Percentiles rank a stretch among this genome's conserved stretches.
phyloP scores from a whole-genome alignment of 2,329 filamentous ascomycete genomes.

The Lasiodiplodia gonubiensis region DNA sequence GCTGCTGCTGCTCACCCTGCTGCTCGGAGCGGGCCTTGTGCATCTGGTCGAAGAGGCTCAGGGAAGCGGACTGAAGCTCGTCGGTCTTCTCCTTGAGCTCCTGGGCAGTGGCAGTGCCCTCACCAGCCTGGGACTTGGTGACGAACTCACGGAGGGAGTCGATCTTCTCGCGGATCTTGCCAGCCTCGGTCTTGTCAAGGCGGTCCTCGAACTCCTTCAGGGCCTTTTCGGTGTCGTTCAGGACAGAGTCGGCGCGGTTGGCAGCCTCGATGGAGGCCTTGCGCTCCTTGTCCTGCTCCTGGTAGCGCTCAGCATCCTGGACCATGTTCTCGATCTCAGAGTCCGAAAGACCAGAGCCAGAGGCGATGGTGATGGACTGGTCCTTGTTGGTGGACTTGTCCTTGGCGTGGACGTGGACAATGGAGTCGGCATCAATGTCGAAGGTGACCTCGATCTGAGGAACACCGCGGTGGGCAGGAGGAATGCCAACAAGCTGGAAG shows the following conservation, averaged over 20 bases:
- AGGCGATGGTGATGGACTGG: slow-evolving; percentile 98
- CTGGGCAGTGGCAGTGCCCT: slow-evolving; percentile 81
- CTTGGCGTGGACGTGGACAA: slow-evolving; percentile 97
- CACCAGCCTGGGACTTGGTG: slow-evolving; percentile 91
- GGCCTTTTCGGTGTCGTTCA: slow-evolving; percentile 98
- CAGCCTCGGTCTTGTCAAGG: slow-evolving; percentile 95
- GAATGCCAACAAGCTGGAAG: slow-evolving; percentile 98
- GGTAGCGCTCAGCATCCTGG: slow-evolving; percentile 95
- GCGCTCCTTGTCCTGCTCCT: slow-evolving; percentile 93
- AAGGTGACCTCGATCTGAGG: slow-evolving; percentile 98
- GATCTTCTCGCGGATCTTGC: slow-evolving; percentile 94
- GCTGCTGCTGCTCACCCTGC: slow-evolving; percentile 44
- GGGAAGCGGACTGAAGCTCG: slow-evolving; percentile 91
- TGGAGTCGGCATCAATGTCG: slow-evolving; percentile 97
- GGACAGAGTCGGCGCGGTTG: slow-evolving; percentile 94
- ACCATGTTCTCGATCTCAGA: slow-evolving; percentile 97
- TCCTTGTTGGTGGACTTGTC: slow-evolving; percentile 99
- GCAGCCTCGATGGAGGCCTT: slow-evolving; percentile 93
- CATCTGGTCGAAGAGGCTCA: slow-evolving; percentile 99
- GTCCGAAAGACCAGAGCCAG: slow-evolving; percentile 94
- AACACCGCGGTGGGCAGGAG: slow-evolving; percentile 92
- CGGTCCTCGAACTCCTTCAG: slow-evolving; percentile 95
- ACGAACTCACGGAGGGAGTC: slow-evolving; percentile 83
- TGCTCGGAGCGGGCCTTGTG: slow-evolving; percentile 86
- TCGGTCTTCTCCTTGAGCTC: slow-evolving; percentile 99